These are phyloP conservation scores for Nadsonia commutata DNA, from an alignment of 1,139 yeast species.

Conservation along the genomic window DNA sequence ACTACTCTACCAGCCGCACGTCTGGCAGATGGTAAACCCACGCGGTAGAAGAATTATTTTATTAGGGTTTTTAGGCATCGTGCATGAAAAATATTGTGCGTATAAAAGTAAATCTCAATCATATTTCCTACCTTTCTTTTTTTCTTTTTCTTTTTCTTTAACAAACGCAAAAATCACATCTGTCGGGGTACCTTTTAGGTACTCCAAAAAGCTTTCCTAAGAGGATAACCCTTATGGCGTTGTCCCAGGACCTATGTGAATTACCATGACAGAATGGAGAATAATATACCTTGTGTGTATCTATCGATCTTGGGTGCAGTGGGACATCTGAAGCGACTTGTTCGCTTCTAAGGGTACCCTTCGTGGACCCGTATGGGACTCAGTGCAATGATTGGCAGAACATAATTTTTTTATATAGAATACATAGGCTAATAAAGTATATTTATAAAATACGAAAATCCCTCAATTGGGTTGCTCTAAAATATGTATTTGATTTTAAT, in stretches of 20 bases:
- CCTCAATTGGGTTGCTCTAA: too few relatives aligned
- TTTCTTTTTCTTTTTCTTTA: constrained; percentile 9
- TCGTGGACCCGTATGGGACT: constrained; percentile 28
- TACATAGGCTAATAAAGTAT: too few relatives aligned
- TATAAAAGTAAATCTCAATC: too few relatives aligned
- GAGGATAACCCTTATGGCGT: constrained; percentile 25
- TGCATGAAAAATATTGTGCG: too few relatives aligned
- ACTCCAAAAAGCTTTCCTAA: constrained; percentile 22
- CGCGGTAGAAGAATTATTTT: too few relatives aligned
- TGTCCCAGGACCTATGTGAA: constrained; percentile 26
- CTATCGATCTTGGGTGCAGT: constrained; percentile 29
- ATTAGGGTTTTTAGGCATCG: too few relatives aligned
- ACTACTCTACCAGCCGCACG: too few relatives aligned
- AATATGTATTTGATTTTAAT: too few relatives aligned
- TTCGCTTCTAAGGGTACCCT: constrained; percentile 23
- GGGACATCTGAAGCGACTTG: constrained; percentile 16
- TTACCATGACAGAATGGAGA: constrained; percentile 22
- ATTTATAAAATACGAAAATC: too few relatives aligned
- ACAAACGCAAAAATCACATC: constrained; percentile 23
- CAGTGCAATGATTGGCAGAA: constrained; percentile 28
- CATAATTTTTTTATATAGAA: too few relatives aligned
- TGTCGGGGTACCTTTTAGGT: constrained; percentile 10
- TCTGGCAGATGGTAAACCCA: too few relatives aligned
- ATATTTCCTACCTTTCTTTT: background rate
- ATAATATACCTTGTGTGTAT: constrained; percentile 7